Percentiles rank a stretch among this genome's conserved stretches.
Conservation (phyloP, 139 green algal species). For the Coelastrella sp. region DNA sequence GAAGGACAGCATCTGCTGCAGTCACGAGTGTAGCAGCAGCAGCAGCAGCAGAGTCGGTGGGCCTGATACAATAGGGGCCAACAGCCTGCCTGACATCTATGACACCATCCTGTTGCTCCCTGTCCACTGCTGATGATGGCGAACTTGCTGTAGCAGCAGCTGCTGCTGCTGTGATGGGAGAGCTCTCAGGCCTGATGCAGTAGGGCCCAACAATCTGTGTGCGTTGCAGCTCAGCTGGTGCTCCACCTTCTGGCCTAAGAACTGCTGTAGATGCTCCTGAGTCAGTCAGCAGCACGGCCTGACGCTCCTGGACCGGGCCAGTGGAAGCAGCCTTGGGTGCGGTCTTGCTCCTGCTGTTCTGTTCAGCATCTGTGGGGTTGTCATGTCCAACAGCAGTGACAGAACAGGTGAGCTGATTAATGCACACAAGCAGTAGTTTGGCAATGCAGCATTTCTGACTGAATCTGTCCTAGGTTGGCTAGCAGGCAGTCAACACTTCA, state of each 20-base stretch:
- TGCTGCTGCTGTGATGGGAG: slow-evolving; percentile 2
- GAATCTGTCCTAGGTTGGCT: no score
- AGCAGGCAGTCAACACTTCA: no score
- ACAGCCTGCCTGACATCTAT: slow-evolving; percentile 1
- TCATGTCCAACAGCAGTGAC: background rate
- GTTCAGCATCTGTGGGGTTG: background rate
- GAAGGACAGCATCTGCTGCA: background rate
- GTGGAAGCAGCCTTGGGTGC: background rate
- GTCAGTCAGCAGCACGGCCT: background rate
- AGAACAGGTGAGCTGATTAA: background rate
- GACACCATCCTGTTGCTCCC: no score
- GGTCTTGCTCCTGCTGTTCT: background rate
- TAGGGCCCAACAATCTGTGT: background rate
- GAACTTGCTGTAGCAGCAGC: background rate
- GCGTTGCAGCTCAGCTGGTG: background rate
- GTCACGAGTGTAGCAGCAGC: background rate
- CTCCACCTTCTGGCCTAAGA: background rate
- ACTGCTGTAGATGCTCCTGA: background rate
- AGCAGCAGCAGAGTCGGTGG: background rate
- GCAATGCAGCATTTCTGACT: no score
- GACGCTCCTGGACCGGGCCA: background rate
- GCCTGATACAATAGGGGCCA: slow-evolving; percentile 11
- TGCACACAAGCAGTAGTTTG: no score
- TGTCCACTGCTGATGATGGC: background rate
- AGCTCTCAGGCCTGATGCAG: background rate